Evolutionary conservation across 148 eudicot species (phyloP).

Genomic region (Rhododendron ferrugineum): DNA sequence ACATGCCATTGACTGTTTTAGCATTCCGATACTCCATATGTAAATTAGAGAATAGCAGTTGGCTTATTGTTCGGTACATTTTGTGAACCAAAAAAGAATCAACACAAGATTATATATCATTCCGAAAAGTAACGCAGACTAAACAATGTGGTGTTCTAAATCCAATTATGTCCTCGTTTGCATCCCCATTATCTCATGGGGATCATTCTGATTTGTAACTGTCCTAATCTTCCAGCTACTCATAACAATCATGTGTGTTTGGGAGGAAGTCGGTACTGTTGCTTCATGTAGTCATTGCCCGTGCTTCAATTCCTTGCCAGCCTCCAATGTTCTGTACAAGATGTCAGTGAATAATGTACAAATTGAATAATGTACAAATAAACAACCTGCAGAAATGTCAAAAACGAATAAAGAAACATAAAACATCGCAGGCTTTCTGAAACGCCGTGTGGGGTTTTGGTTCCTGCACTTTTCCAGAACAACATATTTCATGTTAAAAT

Average conservation of each 20-base stretch:
- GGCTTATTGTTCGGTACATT: not conserved
- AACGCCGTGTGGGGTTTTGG: too few species aligned
- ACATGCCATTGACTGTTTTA: not conserved
- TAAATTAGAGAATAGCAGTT: not conserved
- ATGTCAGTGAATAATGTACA: too few species aligned
- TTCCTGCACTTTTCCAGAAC: too few species aligned
- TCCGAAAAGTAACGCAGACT: not conserved
- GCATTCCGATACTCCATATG: slow-evolving; percentile 1
- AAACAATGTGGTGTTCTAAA: not conserved
- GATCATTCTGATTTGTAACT: not conserved
- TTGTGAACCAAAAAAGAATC: not conserved
- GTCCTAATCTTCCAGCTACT: not conserved
- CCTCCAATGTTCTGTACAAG: too few species aligned
- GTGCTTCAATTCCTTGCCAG: not conserved
- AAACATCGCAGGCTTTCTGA: too few species aligned
- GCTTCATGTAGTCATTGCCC: not conserved
- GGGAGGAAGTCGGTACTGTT: not conserved
- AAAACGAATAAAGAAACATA: too few species aligned
- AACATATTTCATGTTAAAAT: too few species aligned
- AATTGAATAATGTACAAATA: too few species aligned
- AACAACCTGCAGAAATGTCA: too few species aligned
- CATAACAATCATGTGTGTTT: not conserved
- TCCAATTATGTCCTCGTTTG: not conserved
- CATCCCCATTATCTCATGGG: not conserved
- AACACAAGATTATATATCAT: not conserved